Percentiles rank a stretch among this genome's conserved stretches.
These are phyloP conservation scores for Xylaria flabelliformis DNA, from an alignment of 495 filamentous ascomycete species.

Conservation along the genomic window DNA sequence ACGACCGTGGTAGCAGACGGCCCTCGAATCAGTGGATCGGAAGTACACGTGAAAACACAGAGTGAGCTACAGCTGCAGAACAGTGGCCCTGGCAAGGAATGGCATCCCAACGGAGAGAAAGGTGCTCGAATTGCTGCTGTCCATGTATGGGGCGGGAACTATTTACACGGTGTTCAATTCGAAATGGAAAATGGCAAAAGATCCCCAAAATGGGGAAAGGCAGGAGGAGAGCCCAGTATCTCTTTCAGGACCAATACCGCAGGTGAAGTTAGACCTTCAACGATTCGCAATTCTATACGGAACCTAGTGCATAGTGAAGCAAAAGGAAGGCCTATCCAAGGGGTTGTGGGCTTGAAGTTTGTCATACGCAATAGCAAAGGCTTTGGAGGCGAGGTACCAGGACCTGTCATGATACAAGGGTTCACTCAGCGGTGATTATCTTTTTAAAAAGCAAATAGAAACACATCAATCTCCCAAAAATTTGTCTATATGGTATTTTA, in stretches of 20 bases:
- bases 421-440: not conserved
- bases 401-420: conserved; percentile 16
- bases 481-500: not conserved
- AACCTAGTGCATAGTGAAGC: not conserved
- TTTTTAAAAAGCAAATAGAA: not conserved
- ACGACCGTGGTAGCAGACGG: conserved; percentile 9
- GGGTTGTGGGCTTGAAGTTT: conserved; percentile 13
- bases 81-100: conserved; percentile 6
- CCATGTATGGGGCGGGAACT: not conserved
- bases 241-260: conserved; percentile 1
- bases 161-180: conserved; percentile 13
- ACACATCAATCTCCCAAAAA: not conserved
- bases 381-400: conserved; percentile 2
- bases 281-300: not conserved
- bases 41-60: not conserved
- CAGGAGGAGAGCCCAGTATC: conserved; percentile 10
- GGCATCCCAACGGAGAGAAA: not conserved
- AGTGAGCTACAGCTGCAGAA: conserved; percentile 5
- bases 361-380: not conserved
- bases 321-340: not conserved
- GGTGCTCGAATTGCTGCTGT: not conserved
- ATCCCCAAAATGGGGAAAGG: conserved; percentile 15
- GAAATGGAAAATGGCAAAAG: conserved; percentile 12
- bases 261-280: not conserved
- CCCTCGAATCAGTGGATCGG: conserved; percentile 1